A percentile compares a stretch with the other conserved stretches of the same genome.
Conservation (phyloP, 352 stramenopile genomes). For the Globisporangium carolinianum region DNA sequence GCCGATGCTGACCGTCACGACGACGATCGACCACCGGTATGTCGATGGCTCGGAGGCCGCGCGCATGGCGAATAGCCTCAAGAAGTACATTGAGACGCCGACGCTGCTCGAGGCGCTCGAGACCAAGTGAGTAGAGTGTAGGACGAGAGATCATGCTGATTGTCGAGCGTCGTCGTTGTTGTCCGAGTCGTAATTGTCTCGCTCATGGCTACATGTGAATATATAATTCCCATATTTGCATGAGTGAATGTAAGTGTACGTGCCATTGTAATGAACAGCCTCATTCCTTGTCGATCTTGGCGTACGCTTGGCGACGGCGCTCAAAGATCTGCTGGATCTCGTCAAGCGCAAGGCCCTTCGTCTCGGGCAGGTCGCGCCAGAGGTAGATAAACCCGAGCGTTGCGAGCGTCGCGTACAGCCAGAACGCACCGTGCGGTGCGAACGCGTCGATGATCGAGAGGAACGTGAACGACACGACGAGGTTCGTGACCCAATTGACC, state of each 20-base stretch:
- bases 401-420: constrained; percentile 83
- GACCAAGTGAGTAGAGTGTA: neutral
- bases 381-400: constrained; percentile 72
- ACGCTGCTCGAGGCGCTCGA: constrained; percentile 36
- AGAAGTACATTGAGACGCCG: constrained; percentile 45
- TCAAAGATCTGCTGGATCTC: constrained; percentile 90
- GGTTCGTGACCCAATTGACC: constrained; percentile 91
- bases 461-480: constrained; percentile 92
- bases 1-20: constrained; percentile 57
- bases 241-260: too few species aligned
- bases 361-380: constrained; percentile 85
- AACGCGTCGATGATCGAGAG: constrained; percentile 79
- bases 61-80: constrained; percentile 48
- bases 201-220: neutral
- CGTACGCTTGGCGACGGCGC: constrained; percentile 21
- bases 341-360: constrained; percentile 89
- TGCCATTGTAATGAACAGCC: too few species aligned
- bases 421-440: constrained; percentile 78
- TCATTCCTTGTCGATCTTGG: constrained; percentile 26
- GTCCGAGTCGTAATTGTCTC: neutral
- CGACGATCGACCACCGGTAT: constrained; percentile 67
- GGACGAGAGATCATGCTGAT: neutral
- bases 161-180: too few species aligned
- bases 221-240: too few species aligned
- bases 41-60: constrained; percentile 54